A percentile compares a stretch with the other conserved stretches of the same genome.
Evolutionary conservation across 352 stramenopile genomes (phyloP).

Genomic region (Phytopythium oedochilum): DNA sequence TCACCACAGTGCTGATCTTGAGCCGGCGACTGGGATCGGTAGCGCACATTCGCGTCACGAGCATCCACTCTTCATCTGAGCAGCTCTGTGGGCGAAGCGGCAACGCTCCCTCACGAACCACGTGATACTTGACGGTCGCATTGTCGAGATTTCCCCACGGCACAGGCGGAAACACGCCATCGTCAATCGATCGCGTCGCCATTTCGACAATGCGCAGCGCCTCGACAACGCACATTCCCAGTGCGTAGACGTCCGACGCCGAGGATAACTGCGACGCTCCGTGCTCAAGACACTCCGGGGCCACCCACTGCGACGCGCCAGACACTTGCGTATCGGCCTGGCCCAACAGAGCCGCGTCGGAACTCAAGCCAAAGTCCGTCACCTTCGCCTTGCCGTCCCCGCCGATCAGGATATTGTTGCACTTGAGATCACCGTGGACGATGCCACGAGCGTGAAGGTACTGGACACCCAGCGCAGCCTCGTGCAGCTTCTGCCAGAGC

Average conservation of each 20-base stretch:
- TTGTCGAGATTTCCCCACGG: constrained; percentile 4
- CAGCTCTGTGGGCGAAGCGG: not conserved
- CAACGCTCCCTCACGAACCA: not conserved
- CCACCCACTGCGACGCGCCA: too few relatives aligned
- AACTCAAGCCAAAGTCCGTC: constrained; percentile 5
- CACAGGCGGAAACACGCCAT: not conserved
- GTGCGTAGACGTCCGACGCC: too few relatives aligned
- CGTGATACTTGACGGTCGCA: not conserved
- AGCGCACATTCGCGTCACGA: constrained; percentile 13
- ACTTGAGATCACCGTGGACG: constrained; percentile 27
- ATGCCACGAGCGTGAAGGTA: constrained; percentile 40
- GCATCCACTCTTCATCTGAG: constrained; percentile 4
- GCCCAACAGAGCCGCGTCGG: not conserved
- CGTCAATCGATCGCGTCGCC: not conserved
- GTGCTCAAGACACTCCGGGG: too few relatives aligned
- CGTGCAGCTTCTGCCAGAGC: constrained; percentile 15
- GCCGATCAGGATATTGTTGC: not conserved
- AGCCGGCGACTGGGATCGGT: not conserved
- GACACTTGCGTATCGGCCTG: not conserved
- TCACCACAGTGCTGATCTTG: constrained; percentile 6
- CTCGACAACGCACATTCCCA: too few relatives aligned
- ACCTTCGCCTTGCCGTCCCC: not conserved
- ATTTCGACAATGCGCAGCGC: constrained; percentile 10
- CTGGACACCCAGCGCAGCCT: constrained; percentile 29
- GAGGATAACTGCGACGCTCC: too few relatives aligned